A percentile compares a stretch with the other conserved stretches of the same genome.
Conservation (phyloP, 176 grass and related monocot genomes). For the Poa annua region DNA sequence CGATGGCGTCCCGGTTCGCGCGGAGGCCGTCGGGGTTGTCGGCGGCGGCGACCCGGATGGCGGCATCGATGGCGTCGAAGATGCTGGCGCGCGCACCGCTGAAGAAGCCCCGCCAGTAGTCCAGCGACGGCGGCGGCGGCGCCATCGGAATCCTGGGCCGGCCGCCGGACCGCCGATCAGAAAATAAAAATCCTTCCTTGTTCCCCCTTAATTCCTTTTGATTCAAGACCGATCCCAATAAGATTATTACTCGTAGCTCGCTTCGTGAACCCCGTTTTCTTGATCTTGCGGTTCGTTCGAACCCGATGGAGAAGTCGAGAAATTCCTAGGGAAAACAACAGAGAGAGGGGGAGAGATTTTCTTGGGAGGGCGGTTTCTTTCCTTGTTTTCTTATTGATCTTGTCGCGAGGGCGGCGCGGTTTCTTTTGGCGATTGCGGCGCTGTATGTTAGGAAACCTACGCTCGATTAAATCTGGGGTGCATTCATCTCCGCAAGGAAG, state of each 20-base stretch:
- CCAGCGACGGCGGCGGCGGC: slow-evolving; percentile 48
- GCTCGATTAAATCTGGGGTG: background rate
- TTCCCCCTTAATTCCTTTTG: background rate
- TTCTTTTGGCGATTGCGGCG: slow-evolving; percentile 18
- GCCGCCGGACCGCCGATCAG: slow-evolving; percentile 22
- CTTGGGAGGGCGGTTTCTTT: background rate
- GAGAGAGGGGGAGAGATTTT: background rate
- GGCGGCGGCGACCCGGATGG: slow-evolving; percentile 59
- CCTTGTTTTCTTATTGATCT: background rate
- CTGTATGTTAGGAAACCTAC: background rate
- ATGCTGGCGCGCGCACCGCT: slow-evolving; percentile 49
- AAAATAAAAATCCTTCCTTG: background rate
- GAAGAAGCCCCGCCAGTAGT: slow-evolving; percentile 78
- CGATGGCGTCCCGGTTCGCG: slow-evolving; percentile 60
- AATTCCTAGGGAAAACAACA: background rate
- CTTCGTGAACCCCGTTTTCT: background rate
- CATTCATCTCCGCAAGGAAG: background rate
- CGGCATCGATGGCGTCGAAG: slow-evolving; percentile 65
- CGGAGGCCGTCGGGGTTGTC: slow-evolving; percentile 56
- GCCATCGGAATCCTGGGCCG: slow-evolving; percentile 38
- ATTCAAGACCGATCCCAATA: background rate
- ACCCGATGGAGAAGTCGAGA: background rate
- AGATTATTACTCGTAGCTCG: background rate
- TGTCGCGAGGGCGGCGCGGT: background rate
- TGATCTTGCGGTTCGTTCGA: background rate